Conservation (phyloP, 164 flowering plant genomes). For the Piper betle region DNA sequence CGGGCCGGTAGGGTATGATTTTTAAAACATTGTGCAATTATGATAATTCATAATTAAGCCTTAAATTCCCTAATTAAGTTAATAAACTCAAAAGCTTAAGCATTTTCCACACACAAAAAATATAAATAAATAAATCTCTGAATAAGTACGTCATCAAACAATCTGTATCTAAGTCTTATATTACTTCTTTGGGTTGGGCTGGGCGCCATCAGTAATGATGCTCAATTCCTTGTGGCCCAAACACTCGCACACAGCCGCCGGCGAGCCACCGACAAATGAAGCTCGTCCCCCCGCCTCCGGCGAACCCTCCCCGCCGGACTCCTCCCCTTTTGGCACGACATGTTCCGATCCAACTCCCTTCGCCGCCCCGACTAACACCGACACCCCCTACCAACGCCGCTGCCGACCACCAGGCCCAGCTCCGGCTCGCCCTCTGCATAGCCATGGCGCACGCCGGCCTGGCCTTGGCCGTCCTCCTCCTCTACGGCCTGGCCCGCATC, state of each 20-base stretch:
- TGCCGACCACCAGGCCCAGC: conserved; percentile 30
- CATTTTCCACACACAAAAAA: too few species aligned
- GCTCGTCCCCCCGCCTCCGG: conserved; percentile 41
- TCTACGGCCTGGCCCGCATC: conserved; percentile 49
- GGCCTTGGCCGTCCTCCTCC: conserved; percentile 40
- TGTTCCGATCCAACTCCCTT: conserved; percentile 80
- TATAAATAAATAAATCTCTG: too few species aligned
- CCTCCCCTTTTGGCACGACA: conserved; percentile 67
- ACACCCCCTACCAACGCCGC: conserved; percentile 2
- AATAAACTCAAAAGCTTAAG: too few species aligned
- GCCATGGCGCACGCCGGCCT: conserved; percentile 97
- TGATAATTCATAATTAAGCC: too few species aligned
- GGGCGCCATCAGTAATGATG: too few species aligned
- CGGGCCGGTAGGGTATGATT: too few species aligned
- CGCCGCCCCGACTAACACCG: conserved; percentile 51
- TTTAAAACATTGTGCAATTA: too few species aligned
- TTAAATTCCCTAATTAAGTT: too few species aligned
- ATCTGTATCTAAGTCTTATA: too few species aligned
- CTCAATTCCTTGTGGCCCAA: too few species aligned
- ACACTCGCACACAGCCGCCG: neutral
- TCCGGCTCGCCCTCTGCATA: conserved; percentile 75
- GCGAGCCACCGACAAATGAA: conserved; percentile 27
- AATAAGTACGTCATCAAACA: too few species aligned
- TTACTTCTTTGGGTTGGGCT: too few species aligned
- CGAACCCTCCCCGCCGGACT: conserved; percentile 15